These are phyloP conservation scores for Cardamine occulta DNA, from an alignment of 345 rosid genomes.

Conservation along the genomic window DNA sequence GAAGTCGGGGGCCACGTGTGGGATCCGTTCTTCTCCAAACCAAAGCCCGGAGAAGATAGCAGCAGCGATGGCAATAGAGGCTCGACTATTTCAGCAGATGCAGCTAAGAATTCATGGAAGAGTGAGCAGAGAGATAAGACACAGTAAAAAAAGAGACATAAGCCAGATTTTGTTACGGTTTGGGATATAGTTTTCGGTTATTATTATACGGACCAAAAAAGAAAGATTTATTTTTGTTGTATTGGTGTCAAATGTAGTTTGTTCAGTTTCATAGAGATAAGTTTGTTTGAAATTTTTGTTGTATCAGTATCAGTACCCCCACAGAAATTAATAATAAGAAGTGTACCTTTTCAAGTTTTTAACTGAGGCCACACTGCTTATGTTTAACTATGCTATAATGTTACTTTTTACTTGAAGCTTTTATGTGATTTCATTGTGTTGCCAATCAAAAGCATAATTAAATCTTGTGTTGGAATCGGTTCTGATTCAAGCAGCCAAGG, in stretches of 20 bases:
- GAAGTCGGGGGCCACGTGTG: constrained; percentile 81
- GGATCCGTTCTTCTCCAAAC: constrained; percentile 96
- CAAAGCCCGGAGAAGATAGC: constrained; percentile 54
- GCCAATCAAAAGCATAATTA: not conserved
- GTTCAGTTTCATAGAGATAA: constrained; percentile 32
- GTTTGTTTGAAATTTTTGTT: constrained; percentile 28
- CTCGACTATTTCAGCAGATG: constrained; percentile 65
- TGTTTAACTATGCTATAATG: not conserved
- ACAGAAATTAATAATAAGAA: constrained; percentile 29
- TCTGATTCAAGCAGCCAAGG: not conserved
- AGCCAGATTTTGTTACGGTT: constrained; percentile 28
- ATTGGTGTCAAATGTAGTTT: constrained; percentile 35
- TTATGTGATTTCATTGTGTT: not conserved
- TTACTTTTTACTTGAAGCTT: not conserved
- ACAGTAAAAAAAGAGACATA: constrained; percentile 25
- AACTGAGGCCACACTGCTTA: not conserved
- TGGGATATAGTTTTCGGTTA: constrained; percentile 38
- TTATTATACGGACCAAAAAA: constrained; percentile 31
- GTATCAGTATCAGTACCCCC: constrained; percentile 33
- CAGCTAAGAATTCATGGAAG: constrained; percentile 85
- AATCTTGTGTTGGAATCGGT: not conserved
- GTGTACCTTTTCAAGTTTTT: not conserved
- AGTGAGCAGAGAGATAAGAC: constrained; percentile 74
- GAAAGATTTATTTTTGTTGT: constrained; percentile 29
- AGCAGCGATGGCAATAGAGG: constrained; percentile 48